phyloP scores from a whole-genome alignment of 345 rosid genomes.

The Cardamine resedifolia region DNA sequence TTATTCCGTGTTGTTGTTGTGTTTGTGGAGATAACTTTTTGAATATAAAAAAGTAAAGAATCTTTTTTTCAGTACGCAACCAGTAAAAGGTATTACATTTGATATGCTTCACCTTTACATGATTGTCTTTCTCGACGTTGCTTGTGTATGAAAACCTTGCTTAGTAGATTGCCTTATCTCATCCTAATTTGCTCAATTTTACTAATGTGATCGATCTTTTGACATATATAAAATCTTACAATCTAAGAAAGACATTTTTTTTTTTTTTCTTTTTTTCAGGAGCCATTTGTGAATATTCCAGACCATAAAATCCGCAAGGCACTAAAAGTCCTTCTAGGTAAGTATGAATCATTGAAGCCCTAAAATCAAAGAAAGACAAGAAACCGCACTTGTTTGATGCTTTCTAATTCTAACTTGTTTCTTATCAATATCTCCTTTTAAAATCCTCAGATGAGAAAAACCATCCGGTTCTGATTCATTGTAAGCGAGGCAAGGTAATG shows the following conservation, averaged over 20 bases:
- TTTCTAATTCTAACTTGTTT: background rate
- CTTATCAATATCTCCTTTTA: background rate
- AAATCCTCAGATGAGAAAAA: constrained; percentile 66
- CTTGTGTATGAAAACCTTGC: constrained; percentile 11
- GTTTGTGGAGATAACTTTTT: constrained; percentile 24
- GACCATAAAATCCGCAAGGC: constrained; percentile 84
- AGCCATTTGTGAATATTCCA: constrained; percentile 90
- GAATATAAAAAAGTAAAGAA: constrained; percentile 1
- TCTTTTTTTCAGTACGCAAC: constrained; percentile 33
- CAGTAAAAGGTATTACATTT: constrained; percentile 34
- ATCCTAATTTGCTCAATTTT: constrained; percentile 13
- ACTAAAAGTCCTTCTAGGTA: constrained; percentile 80
- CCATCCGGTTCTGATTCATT: constrained; percentile 89
- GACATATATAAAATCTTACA: background rate
- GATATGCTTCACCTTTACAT: constrained; percentile 22
- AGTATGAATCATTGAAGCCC: constrained; percentile 15
- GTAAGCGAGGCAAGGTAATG: constrained; percentile 90
- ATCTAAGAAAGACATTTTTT: background rate
- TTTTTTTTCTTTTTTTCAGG: constrained; percentile 53
- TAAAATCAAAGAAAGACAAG: background rate
- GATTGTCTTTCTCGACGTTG: constrained; percentile 23
- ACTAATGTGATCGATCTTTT: constrained; percentile 2
- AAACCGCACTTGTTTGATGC: background rate
- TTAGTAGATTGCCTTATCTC: constrained; percentile 11
- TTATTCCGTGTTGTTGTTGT: constrained; percentile 21